Percentiles rank a stretch among this genome's conserved stretches.
phyloP scores from a whole-genome alignment of 306 rosid species.

The Citrullus colocynthis region DNA sequence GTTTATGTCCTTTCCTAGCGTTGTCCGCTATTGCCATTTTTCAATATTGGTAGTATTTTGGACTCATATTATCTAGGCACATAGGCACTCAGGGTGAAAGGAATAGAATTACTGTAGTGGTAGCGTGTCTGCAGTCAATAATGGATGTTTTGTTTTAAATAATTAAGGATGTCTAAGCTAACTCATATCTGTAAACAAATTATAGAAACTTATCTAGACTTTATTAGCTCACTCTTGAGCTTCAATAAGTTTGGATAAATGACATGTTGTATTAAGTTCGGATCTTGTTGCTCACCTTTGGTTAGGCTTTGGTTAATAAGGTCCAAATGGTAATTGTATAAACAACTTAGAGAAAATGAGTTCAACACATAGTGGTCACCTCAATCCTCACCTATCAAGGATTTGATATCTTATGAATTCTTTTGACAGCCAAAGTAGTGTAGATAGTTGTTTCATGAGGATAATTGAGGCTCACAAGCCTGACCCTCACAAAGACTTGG shows the following conservation, averaged over 20 bases:
- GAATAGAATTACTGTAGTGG: not conserved
- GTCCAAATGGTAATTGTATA: not conserved
- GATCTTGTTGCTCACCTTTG: not conserved
- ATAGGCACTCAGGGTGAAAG: not conserved
- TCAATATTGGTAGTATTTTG: not conserved
- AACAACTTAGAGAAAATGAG: not conserved
- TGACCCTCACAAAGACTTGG: not conserved
- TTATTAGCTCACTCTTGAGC: not conserved
- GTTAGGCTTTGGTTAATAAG: not conserved
- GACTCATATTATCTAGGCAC: not conserved
- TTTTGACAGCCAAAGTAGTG: not conserved
- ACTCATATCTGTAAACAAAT: not conserved
- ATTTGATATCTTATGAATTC: not conserved
- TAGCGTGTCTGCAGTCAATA: not conserved
- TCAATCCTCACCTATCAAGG: too few species aligned
- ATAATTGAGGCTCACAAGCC: not conserved
- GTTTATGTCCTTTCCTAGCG: not conserved
- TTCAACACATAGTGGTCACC: not conserved
- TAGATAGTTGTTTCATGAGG: too few species aligned
- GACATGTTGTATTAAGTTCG: not conserved
- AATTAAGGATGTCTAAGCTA: not conserved
- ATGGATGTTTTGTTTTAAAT: not conserved
- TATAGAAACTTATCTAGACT: not conserved
- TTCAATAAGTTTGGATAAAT: not conserved
- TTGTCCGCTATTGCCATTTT: not conserved